Percentiles rank a stretch among this genome's conserved stretches.
These are phyloP conservation scores for Micractinium conductrix DNA, from an alignment of 139 green algal genomes.

Conservation along the genomic window DNA sequence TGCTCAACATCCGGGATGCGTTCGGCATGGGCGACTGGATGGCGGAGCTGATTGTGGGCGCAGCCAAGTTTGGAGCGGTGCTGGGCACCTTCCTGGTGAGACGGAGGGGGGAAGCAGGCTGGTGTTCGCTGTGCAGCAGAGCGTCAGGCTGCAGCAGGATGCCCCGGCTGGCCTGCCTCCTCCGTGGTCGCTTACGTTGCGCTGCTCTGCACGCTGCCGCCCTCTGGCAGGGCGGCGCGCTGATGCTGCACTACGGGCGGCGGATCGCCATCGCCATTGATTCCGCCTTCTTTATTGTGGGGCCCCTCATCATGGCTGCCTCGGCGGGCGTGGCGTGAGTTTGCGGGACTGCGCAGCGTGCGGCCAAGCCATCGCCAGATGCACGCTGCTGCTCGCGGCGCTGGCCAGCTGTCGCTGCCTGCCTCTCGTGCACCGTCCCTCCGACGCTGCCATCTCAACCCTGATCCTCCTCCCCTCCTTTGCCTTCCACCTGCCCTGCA, in stretches of 20 bases:
- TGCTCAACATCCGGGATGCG: constrained; percentile 68
- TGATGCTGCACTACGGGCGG: constrained; percentile 82
- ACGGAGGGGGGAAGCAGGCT: no score
- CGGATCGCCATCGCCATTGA: constrained; percentile 68
- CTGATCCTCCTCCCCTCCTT: no score
- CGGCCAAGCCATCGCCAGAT: neutral
- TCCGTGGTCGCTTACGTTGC: no score
- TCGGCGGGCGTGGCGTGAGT: constrained; percentile 53
- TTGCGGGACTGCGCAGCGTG: neutral
- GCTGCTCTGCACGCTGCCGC: no score
- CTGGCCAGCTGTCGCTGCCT: neutral
- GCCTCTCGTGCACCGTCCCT: neutral
- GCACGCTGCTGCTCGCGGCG: neutral
- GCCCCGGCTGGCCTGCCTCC: no score
- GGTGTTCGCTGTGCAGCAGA: neutral
- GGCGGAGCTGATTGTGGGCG: constrained; percentile 72
- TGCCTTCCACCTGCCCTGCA: constrained; percentile 20
- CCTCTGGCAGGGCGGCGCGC: constrained; percentile 75
- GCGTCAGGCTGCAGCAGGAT: neutral
- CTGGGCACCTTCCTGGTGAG: constrained; percentile 34
- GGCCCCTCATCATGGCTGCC: constrained; percentile 78
- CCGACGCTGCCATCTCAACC: neutral
- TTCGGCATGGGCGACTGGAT: constrained; percentile 45
- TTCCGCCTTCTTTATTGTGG: constrained; percentile 69
- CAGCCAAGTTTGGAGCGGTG: constrained; percentile 79